Base-by-base conservation (phyloP, 176 grass and related monocot genomes). In the Carex parvula region DNA sequence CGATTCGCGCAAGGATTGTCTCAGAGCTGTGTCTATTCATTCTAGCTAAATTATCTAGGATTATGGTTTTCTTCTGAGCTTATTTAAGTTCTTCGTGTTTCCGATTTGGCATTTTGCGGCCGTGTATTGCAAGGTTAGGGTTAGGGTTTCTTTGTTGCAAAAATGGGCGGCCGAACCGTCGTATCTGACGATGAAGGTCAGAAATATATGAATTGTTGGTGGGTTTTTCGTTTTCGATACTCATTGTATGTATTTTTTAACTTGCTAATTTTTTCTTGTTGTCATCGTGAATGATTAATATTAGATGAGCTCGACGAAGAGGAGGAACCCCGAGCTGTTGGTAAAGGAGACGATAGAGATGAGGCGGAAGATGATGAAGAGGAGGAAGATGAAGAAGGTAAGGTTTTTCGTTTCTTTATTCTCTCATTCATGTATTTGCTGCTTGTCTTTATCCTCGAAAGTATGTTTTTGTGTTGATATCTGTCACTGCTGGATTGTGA, bases 171-270 rank as follows among this genome's bases (percentile, higher is more conserved):
- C 50, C 83, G 85, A 62, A 87, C 90, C 11, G 87, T 99, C 39
- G 84, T 98, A 0, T 95, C 93, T 53, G 97, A 96, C 15, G 97
- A 99, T 4, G 91, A 99, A 92, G 97, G 93, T 92, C 72, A 14
- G 83, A 5, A 22, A 30, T 59, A 24, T 54, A 3, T 15, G n/a
- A 74, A 82, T 37, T 81, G 6, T 79, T 17, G 22, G 12, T 60
- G 13, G 32, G 52, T 64, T 46, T 60, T 54, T 78, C 21, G 17
- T 15, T 85, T 88, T 64, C 2, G 1, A 14, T 42, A 12, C 52
- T 77, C 46, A 16, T 85, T 85, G 35, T n/a, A 50, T 37, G 52
- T 56, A 55, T 14, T 64, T 74, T 5, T 22, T n/a, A 3, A 44
- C 39, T 80, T 3, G 14, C 13, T 56, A 14, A 42, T 26, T 83